Conservation (phyloP, 2,329 filamentous ascomycete species). For the Cytospora chrysosperma region DNA sequence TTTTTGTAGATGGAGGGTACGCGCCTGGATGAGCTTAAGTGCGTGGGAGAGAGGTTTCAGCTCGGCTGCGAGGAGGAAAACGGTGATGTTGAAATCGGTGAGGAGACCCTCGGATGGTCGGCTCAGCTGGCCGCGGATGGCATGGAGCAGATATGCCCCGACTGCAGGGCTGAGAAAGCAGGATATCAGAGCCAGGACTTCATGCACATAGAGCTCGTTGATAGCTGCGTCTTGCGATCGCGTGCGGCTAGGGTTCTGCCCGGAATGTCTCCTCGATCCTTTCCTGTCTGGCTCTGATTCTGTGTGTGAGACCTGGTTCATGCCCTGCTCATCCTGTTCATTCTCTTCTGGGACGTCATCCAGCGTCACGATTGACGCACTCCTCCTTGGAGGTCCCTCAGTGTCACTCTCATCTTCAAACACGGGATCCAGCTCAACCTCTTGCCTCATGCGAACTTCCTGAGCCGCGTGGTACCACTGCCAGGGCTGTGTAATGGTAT, state of each 20-base stretch:
- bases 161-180: slow-evolving; percentile 78
- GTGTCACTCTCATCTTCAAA: slow-evolving; percentile 41
- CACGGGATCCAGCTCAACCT: slow-evolving; percentile 40
- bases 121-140: slow-evolving; percentile 76
- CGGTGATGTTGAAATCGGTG: slow-evolving; percentile 88
- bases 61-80: slow-evolving; percentile 86
- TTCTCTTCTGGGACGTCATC: slow-evolving; percentile 40
- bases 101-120: slow-evolving; percentile 82
- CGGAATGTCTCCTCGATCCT: not conserved
- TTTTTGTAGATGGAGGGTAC: slow-evolving; percentile 79
- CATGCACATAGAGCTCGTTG: slow-evolving; percentile 70
- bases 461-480: slow-evolving; percentile 75
- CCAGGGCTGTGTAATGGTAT: slow-evolving; percentile 90
- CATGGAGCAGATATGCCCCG: slow-evolving; percentile 81
- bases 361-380: slow-evolving; percentile 32
- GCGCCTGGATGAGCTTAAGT: slow-evolving; percentile 73
- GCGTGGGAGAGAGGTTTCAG: slow-evolving; percentile 79
- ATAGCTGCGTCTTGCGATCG: slow-evolving; percentile 41
- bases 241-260: slow-evolving; percentile 16
- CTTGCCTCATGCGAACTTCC: slow-evolving; percentile 54
- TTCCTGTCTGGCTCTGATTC: not conserved
- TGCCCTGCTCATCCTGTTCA: slow-evolving; percentile 22
- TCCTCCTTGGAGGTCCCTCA: slow-evolving; percentile 28
- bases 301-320: slow-evolving; percentile 22
- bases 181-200: slow-evolving; percentile 69